Evolutionary conservation across 164 flowering plant genomes (phyloP).

Genomic region (Vitis cinerea): DNA sequence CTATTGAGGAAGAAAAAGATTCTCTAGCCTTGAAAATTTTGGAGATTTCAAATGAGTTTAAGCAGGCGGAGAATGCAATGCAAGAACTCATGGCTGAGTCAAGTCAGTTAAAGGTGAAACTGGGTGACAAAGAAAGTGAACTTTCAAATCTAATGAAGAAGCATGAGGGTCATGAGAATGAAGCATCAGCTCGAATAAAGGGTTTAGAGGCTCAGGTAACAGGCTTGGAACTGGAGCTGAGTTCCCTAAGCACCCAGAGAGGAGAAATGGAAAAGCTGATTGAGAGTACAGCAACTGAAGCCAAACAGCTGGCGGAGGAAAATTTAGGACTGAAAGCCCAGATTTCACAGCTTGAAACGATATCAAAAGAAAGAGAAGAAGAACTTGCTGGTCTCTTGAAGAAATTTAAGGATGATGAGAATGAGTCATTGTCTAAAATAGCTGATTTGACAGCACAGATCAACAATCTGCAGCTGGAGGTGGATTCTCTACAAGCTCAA

Average conservation of each 20-base stretch:
- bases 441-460: slow-evolving; percentile 29
- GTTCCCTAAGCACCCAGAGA: slow-evolving; percentile 24
- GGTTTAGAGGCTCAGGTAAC: slow-evolving; percentile 24
- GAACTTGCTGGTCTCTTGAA: slow-evolving; percentile 25
- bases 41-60: slow-evolving; percentile 37
- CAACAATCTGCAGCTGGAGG: slow-evolving; percentile 19
- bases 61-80: slow-evolving; percentile 29
- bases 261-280: slow-evolving; percentile 34
- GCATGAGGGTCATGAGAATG: slow-evolving; percentile 39
- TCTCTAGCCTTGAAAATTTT: slow-evolving; percentile 33
- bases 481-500: slow-evolving; percentile 23
- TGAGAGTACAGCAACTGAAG: slow-evolving; percentile 29
- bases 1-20: slow-evolving; percentile 41
- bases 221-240: slow-evolving; percentile 35
- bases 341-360: slow-evolving; percentile 29
- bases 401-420: slow-evolving; percentile 34
- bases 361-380: slow-evolving; percentile 29
- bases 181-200: slow-evolving; percentile 26
- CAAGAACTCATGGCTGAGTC: slow-evolving; percentile 36
- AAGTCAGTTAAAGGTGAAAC: slow-evolving; percentile 32
- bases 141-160: slow-evolving; percentile 31
- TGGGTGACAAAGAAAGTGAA: slow-evolving; percentile 35
- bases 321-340: slow-evolving; percentile 23
- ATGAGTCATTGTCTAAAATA: slow-evolving; percentile 28
- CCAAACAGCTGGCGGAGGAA: slow-evolving; percentile 29